Evolutionary conservation across 169 alveolate genomes (phyloP).

Genomic region (Babesia bovis): DNA sequence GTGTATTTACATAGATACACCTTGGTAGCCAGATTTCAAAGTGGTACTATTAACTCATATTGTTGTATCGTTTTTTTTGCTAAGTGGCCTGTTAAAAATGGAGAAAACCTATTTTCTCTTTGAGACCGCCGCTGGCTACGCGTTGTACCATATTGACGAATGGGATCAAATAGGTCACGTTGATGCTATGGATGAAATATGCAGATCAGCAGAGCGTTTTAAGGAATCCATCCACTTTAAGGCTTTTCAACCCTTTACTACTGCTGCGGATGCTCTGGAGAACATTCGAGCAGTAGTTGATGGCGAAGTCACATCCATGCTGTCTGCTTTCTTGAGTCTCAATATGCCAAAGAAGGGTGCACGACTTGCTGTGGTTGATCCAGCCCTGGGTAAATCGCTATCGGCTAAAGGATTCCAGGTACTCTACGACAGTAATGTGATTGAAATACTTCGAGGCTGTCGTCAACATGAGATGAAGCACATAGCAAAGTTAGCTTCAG

Average conservation of each 20-base stretch:
- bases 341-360: constrained; percentile 80
- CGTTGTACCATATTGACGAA: constrained; percentile 86
- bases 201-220: constrained; percentile 81
- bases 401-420: constrained; percentile 81
- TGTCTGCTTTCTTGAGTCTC: constrained; percentile 81
- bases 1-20: too few relatives aligned
- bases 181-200: constrained; percentile 82
- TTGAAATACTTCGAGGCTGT: constrained; percentile 89
- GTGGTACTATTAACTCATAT: too few relatives aligned
- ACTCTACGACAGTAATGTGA: constrained; percentile 75
- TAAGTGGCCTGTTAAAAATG: too few relatives aligned
- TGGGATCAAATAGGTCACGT: constrained; percentile 89
- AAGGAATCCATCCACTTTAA: constrained; percentile 85
- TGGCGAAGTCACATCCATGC: constrained; percentile 83
- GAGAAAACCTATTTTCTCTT: constrained; percentile 72
- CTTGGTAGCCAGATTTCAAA: too few relatives aligned
- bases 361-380: constrained; percentile 85
- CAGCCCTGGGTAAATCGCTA: constrained; percentile 77
- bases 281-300: constrained; percentile 86
- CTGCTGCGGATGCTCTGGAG: constrained; percentile 91
- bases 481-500: constrained; percentile 66
- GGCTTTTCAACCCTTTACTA: constrained; percentile 89
- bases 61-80: too few relatives aligned
- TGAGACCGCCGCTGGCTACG: constrained; percentile 94
- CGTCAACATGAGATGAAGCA: constrained; percentile 74